Base-by-base conservation (phyloP, 2,329 filamentous ascomycete genomes). In the Penicillium sumatraense region DNA sequence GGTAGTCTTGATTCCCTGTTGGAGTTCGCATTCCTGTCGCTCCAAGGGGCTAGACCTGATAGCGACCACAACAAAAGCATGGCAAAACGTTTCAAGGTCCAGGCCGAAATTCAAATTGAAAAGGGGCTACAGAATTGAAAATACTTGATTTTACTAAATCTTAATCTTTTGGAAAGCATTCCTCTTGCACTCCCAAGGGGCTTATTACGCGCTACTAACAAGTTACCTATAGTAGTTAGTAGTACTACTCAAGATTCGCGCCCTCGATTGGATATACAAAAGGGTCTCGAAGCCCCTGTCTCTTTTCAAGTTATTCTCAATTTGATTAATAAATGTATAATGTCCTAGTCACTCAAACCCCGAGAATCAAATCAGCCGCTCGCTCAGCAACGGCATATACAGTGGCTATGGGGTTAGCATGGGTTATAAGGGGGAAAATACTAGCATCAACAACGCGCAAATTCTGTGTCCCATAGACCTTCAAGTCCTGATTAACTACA, bases 301-400 rank as follows among this genome's bases (percentile, higher is more conserved):
- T n/a, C n/a, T n/a, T n/a, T n/a, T n/a, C 27, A 29, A 13, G 27
- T 31, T 31, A 7, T 31, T n/a, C n/a, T n/a, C n/a, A n/a, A n/a
- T n/a, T n/a, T n/a, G n/a, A n/a, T n/a, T n/a, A n/a, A n/a, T n/a
- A n/a, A n/a, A n/a, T n/a, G n/a, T n/a, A n/a, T n/a, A n/a, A n/a
- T n/a, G n/a, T n/a, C n/a, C n/a, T 14, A 3, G 6, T 38, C 21
- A 3, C 6, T 20, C 35, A 38, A 26, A n/a, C 5, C n/a, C 23
- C 21, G 9, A 20, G 40, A 20, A 45, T 45, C 16, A 45, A 45
- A 59, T 75, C 70, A 1, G 68, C 66, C 8, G 66, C 72, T 55
- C 68, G 68, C 54, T 73, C 72, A 0, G 69, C 72, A 3, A 74
- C 63, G 0, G 70, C 69, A 67, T 73, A 79, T 18, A 78, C 62